Conservation (phyloP, 306 rosid genomes). For the Fragaria ananassa region DNA sequence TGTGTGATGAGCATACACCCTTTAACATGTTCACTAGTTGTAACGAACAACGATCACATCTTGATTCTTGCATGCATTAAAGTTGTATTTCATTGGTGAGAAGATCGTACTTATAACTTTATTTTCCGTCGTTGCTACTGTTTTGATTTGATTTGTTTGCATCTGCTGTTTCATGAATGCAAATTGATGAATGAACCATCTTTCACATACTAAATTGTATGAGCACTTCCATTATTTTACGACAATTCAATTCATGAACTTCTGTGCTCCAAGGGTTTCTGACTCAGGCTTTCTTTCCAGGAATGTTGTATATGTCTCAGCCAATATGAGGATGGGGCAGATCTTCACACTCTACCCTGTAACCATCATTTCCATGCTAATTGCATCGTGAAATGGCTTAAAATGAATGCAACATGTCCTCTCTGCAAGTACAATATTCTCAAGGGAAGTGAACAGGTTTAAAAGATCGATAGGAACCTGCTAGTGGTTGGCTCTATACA, state of each 20-base stretch:
- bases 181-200: not conserved
- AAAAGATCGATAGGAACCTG: constrained; percentile 27
- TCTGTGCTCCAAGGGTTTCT: constrained; percentile 7
- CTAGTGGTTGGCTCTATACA: constrained; percentile 19
- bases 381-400: constrained; percentile 88
- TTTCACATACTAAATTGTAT: not conserved
- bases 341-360: constrained; percentile 91
- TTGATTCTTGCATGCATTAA: not conserved
- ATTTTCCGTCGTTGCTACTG: not conserved
- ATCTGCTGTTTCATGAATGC: not conserved
- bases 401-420: constrained; percentile 98
- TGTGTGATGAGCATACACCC: not conserved
- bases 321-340: constrained; percentile 80
- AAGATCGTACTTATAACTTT: not conserved
- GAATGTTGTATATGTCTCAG: constrained; percentile 97
- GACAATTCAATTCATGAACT: not conserved
- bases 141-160: not conserved
- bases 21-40: not conserved
- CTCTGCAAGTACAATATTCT: constrained; percentile 96
- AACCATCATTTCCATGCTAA: constrained; percentile 85
- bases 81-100: not conserved
- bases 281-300: constrained; percentile 34
- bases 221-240: not conserved
- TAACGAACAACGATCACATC: not conserved
- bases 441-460: constrained; percentile 73